phyloP scores from a whole-genome alignment of 2,329 filamentous ascomycete genomes.

The Hirsutella thompsonii region DNA sequence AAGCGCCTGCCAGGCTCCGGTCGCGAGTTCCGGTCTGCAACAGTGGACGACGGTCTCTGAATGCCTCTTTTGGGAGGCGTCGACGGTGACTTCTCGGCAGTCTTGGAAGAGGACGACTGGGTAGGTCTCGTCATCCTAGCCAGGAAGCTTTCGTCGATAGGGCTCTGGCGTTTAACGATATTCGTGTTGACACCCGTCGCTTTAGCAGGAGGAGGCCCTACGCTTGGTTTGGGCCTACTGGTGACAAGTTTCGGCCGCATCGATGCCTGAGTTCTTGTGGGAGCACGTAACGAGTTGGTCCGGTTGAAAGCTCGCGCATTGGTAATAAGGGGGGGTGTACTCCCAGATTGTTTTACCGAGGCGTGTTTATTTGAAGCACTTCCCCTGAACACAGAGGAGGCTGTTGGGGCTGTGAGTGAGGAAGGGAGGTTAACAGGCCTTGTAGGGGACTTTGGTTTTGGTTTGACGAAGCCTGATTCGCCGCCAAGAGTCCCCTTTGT shows the following conservation, averaged over 20 bases:
- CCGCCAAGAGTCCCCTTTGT: constrained; percentile 24
- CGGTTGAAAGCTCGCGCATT: constrained; percentile 23
- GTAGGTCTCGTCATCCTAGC: constrained; percentile 77
- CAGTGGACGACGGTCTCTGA: constrained; percentile 4
- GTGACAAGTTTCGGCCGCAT: constrained; percentile 32
- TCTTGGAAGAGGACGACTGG: constrained; percentile 54
- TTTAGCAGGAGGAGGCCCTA: constrained; percentile 48
- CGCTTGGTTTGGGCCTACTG: constrained; percentile 33
- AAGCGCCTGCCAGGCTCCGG: no score
- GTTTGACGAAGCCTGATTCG: constrained; percentile 37
- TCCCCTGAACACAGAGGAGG: constrained; percentile 52
- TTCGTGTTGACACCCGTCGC: constrained; percentile 3
- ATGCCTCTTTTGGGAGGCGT: constrained; percentile 33
- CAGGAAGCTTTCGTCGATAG: constrained; percentile 57
- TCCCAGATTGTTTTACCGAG: constrained; percentile 17
- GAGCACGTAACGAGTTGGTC: constrained; percentile 3
- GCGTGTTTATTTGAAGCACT: constrained; percentile 12
- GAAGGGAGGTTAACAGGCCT: constrained; percentile 53
- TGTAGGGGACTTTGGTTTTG: constrained; percentile 55
- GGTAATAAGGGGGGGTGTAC: constrained; percentile 17
- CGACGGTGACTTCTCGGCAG: constrained; percentile 43
- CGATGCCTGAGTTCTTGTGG: constrained; percentile 17
- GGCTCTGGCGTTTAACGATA: constrained; percentile 35
- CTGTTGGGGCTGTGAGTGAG: constrained; percentile 56
- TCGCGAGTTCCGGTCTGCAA: no score